Conservation (phyloP, 129 eudicot genomes). For the Flaveria sonorensis region DNA sequence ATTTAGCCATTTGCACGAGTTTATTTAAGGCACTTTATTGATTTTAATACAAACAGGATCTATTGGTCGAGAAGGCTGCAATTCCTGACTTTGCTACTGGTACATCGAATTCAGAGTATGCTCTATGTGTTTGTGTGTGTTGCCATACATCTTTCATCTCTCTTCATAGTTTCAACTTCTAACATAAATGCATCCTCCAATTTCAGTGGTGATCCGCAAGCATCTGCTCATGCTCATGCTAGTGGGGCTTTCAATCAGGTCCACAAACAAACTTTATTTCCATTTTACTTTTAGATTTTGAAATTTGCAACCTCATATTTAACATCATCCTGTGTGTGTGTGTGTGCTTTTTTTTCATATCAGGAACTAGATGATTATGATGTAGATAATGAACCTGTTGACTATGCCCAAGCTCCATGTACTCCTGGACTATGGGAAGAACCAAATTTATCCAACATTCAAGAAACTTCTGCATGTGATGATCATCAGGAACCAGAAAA, state of each 20-base stretch:
- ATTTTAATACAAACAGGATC: constrained; percentile 57
- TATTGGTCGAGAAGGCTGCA: constrained; percentile 66
- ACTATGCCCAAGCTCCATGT: constrained; percentile 85
- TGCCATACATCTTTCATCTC: not conserved
- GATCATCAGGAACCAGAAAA: constrained; percentile 72
- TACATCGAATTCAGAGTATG: constrained; percentile 48
- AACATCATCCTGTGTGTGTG: not conserved
- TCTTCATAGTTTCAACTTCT: constrained; percentile 19
- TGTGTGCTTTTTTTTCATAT: not conserved
- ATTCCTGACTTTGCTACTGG: constrained; percentile 47
- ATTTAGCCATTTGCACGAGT: constrained; percentile 10
- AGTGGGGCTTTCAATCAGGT: constrained; percentile 36
- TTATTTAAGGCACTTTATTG: constrained; percentile 8
- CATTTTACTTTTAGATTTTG: constrained; percentile 1
- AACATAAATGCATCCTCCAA: constrained; percentile 27
- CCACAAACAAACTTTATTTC: constrained; percentile 8
- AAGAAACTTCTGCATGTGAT: constrained; percentile 75
- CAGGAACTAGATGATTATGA: constrained; percentile 43
- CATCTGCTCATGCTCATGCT: constrained; percentile 50
- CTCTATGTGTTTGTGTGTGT: constrained; percentile 10
- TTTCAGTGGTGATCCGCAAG: constrained; percentile 67
- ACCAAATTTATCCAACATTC: constrained; percentile 67
- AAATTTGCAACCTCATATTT: constrained; percentile 3
- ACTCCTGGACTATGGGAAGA: constrained; percentile 93
- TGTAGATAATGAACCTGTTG: constrained; percentile 52